These are phyloP conservation scores for Mariannaea elegans DNA, from an alignment of 2,329 filamentous ascomycete species.

Conservation along the genomic window DNA sequence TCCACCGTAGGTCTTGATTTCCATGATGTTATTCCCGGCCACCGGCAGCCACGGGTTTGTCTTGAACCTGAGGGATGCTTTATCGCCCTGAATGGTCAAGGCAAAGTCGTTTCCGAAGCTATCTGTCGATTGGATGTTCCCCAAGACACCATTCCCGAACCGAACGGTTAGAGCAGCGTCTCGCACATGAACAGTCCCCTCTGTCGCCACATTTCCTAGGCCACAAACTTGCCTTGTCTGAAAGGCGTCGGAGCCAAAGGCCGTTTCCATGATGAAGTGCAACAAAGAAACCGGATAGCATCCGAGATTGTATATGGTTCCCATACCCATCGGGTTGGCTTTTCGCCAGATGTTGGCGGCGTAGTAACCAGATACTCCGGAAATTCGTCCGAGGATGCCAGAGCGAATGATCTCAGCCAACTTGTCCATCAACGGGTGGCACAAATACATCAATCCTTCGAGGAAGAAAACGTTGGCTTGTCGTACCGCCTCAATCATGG, in stretches of 20 bases:
- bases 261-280: slow-evolving; percentile 37
- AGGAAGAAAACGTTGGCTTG: slow-evolving; percentile 38
- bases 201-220: slow-evolving; percentile 33
- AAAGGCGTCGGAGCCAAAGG: slow-evolving; percentile 32
- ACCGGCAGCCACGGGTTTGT: slow-evolving; percentile 42
- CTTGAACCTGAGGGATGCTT: slow-evolving; percentile 34
- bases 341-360: slow-evolving; percentile 40
- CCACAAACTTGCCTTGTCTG: slow-evolving; percentile 29
- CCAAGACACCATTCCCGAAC: slow-evolving; percentile 36
- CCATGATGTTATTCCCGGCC: slow-evolving; percentile 36
- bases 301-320: slow-evolving; percentile 43
- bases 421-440: slow-evolving; percentile 37
- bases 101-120: slow-evolving; percentile 39
- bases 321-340: slow-evolving; percentile 40
- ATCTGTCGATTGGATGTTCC: slow-evolving; percentile 39
- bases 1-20: slow-evolving; percentile 34
- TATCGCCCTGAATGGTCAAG: slow-evolving; percentile 37
- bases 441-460: slow-evolving; percentile 42
- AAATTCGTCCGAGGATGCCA: slow-evolving; percentile 32
- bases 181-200: slow-evolving; percentile 30
- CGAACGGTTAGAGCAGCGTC: slow-evolving; percentile 36
- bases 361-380: slow-evolving; percentile 38
- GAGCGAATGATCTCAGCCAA: slow-evolving; percentile 33
- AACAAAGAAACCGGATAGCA: slow-evolving; percentile 41
- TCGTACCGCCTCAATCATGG: slow-evolving; percentile 34